These are phyloP conservation scores for Haematococcus sp. DNA, from an alignment of 139 green algal genomes.

Conservation along the genomic window DNA sequence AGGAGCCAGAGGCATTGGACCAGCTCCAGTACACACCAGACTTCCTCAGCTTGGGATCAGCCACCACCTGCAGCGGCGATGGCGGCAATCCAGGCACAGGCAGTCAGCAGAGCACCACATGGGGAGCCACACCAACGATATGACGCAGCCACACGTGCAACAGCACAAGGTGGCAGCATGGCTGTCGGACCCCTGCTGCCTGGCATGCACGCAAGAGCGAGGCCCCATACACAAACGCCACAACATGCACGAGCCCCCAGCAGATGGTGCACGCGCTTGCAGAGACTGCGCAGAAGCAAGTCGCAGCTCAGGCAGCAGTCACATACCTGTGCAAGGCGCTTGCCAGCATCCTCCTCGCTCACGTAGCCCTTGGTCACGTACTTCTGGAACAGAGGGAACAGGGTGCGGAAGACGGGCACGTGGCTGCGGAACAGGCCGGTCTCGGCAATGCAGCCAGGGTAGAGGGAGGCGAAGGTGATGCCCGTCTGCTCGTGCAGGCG, in stretches of 20 bases:
- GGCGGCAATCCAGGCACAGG: too few relatives aligned
- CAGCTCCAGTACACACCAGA: constrained; percentile 86
- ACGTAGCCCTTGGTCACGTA: constrained; percentile 94
- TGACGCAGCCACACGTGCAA: too few relatives aligned
- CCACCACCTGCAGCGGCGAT: constrained; percentile 57
- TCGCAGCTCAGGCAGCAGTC: not conserved
- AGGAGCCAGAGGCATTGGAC: constrained; percentile 60
- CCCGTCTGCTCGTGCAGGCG: constrained; percentile 75
- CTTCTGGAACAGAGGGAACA: constrained; percentile 96
- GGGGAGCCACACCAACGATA: not conserved
- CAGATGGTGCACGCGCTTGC: too few relatives aligned
- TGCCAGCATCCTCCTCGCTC: constrained; percentile 82
- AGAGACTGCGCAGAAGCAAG: too few relatives aligned
- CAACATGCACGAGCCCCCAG: too few relatives aligned
- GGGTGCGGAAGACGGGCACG: constrained; percentile 67
- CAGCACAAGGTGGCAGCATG: too few relatives aligned
- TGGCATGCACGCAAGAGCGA: too few relatives aligned
- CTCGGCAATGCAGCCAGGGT: constrained; percentile 96
- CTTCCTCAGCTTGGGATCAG: constrained; percentile 65
- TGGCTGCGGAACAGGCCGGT: constrained; percentile 93
- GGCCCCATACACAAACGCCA: too few relatives aligned
- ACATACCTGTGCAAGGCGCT: constrained; percentile 69
- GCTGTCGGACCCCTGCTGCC: too few relatives aligned
- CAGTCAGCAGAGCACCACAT: not conserved
- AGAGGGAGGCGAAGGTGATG: constrained; percentile 86